Conservation (phyloP, 1,284 basidiomycete species). For the Fomitopsis pinicola region DNA sequence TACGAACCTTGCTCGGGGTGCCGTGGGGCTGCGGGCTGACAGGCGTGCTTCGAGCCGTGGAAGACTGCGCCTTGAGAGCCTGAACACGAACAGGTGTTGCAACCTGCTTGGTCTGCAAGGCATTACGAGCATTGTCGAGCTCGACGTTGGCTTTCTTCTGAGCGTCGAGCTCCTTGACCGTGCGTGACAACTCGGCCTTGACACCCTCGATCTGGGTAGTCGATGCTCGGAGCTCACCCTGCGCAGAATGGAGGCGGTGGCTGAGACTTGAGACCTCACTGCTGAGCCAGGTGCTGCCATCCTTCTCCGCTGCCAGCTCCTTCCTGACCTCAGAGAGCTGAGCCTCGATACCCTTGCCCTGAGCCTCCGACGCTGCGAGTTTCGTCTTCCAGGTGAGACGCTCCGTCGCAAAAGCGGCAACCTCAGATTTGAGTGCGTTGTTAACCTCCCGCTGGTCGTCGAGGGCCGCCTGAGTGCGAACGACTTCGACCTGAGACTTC, state of each 20-base stretch:
- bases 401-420: not conserved
- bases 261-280: not conserved
- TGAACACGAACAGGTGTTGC: slow-evolving; percentile 21
- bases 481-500: not conserved
- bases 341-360: not conserved
- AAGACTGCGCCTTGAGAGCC: slow-evolving; percentile 1
- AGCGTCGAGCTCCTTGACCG: not conserved
- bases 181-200: not conserved
- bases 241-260: not conserved
- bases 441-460: not conserved
- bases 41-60: no score
- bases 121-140: not conserved
- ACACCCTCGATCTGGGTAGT: not conserved
- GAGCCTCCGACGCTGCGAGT: not conserved
- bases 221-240: not conserved
- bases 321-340: not conserved
- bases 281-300: not conserved
- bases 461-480: not conserved
- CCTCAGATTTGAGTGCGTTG: not conserved
- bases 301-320: not conserved
- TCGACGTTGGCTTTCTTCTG: not conserved
- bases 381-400: not conserved
- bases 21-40: no score
- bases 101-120: not conserved
- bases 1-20: no score